Evolutionary conservation across 495 filamentous ascomycete species (phyloP).

Genomic region (Daldinia decipiens): DNA sequence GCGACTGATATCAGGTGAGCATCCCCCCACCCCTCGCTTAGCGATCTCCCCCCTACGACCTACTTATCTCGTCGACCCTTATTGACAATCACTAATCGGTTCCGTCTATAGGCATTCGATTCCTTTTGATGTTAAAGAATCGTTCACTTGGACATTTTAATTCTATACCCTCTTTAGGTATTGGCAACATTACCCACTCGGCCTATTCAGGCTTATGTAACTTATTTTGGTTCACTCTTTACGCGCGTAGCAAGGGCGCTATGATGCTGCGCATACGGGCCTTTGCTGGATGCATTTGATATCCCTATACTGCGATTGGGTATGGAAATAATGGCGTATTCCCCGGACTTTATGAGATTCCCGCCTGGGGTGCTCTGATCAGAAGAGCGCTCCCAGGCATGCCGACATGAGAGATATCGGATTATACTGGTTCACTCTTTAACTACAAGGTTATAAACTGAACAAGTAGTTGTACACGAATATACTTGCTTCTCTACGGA

Average conservation of each 20-base stretch:
- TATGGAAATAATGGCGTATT: slow-evolving; percentile 33
- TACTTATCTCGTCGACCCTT: slow-evolving; percentile 29
- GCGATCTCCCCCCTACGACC: slow-evolving; percentile 20
- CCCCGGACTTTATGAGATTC: slow-evolving; percentile 25
- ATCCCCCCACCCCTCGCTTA: slow-evolving; percentile 35
- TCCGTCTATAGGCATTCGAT: slow-evolving; percentile 52
- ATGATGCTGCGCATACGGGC: slow-evolving; percentile 23
- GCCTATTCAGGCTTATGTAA: slow-evolving; percentile 12
- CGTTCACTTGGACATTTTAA: slow-evolving; percentile 67
- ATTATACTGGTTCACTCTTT: slow-evolving; percentile 37
- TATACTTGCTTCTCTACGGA: slow-evolving; percentile 18
- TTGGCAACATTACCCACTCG: not conserved
- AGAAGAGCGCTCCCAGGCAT: slow-evolving; percentile 5
- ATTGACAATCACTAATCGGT: slow-evolving; percentile 39
- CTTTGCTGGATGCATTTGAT: slow-evolving; percentile 14
- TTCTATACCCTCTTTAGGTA: slow-evolving; percentile 1
- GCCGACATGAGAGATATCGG: slow-evolving; percentile 36
- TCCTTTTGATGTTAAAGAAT: slow-evolving; percentile 65
- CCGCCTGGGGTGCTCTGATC: slow-evolving; percentile 19
- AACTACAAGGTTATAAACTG: slow-evolving; percentile 15
- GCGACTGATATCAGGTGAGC: slow-evolving; percentile 58
- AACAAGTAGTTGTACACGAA: slow-evolving; percentile 31
- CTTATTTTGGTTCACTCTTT: slow-evolving; percentile 23
- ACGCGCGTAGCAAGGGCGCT: slow-evolving; percentile 16
- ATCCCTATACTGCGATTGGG: slow-evolving; percentile 33